Evolutionary conservation across 176 grass and related monocot species (phyloP).

Genomic region (Canna indica): DNA sequence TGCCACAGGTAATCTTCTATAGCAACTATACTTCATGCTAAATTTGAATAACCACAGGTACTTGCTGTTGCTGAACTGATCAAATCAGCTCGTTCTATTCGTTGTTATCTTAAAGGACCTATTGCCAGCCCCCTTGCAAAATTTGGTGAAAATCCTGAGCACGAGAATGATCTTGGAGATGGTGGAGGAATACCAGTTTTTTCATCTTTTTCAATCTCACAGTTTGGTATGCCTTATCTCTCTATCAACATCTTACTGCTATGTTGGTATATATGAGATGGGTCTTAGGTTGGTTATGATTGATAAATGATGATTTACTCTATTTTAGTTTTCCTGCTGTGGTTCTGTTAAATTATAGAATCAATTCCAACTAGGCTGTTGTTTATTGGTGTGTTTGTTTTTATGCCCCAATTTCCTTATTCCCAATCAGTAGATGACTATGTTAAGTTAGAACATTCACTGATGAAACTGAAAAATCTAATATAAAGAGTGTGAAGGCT

Average conservation of each 20-base stretch:
- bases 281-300: background rate
- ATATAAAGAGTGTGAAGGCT: background rate
- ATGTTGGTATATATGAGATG: background rate
- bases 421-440: background rate
- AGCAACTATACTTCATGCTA: background rate
- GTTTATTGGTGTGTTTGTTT: background rate
- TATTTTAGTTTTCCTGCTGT: background rate
- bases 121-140: constrained; percentile 23
- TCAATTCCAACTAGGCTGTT: background rate
- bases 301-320: background rate
- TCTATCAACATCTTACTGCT: background rate
- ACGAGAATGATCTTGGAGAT: constrained; percentile 69
- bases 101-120: constrained; percentile 50
- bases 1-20: background rate
- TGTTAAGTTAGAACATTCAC: background rate
- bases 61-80: constrained; percentile 41
- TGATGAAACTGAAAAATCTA: background rate
- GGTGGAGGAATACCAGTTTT: constrained; percentile 63
- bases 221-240: constrained; percentile 42
- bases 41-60: constrained; percentile 27
- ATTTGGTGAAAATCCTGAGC: constrained; percentile 45
- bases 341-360: background rate
- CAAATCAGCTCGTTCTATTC: constrained; percentile 59
- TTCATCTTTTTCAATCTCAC: constrained; percentile 41
- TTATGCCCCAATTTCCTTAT: background rate